Conservation (phyloP, 192 early-diverging fungal species). For the Diversispora eburnea region DNA sequence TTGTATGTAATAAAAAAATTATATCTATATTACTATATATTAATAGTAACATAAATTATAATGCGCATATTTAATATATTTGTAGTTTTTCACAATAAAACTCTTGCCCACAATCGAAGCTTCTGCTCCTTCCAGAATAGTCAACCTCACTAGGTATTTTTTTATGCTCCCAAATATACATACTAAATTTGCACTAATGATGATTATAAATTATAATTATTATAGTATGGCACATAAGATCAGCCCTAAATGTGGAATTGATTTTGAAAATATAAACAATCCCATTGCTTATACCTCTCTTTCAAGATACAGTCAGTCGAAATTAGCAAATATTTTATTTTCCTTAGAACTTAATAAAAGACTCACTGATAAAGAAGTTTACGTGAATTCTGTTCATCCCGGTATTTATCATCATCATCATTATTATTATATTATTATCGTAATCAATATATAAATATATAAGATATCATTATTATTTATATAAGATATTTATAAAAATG, state of each 20-base stretch:
- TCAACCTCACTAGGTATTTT: constrained; percentile 37
- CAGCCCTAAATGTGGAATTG: constrained; percentile 34
- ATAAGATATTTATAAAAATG: too few relatives aligned
- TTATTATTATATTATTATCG: not conserved
- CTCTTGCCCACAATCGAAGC: constrained; percentile 42
- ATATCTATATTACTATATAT: too few relatives aligned
- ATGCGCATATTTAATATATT: too few relatives aligned
- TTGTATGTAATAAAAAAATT: too few relatives aligned
- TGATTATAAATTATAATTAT: constrained; percentile 33
- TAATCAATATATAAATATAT: not conserved
- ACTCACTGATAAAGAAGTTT: constrained; percentile 30
- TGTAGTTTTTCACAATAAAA: constrained; percentile 34
- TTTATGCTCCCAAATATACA: not conserved
- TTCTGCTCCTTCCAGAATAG: constrained; percentile 30
- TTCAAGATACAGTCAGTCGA: constrained; percentile 47
- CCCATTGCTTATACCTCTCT: constrained; percentile 33
- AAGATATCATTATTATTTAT: not conserved
- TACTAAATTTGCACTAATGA: constrained; percentile 34
- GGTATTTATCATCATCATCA: constrained; percentile 23
- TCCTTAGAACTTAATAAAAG: constrained; percentile 43
- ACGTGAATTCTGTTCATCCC: constrained; percentile 48
- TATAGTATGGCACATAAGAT: constrained; percentile 37
- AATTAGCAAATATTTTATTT: constrained; percentile 57
- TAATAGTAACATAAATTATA: too few relatives aligned
- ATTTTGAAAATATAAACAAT: constrained; percentile 41